Conservation (phyloP, 495 filamentous ascomycete genomes). For the Lepraria neglecta region DNA sequence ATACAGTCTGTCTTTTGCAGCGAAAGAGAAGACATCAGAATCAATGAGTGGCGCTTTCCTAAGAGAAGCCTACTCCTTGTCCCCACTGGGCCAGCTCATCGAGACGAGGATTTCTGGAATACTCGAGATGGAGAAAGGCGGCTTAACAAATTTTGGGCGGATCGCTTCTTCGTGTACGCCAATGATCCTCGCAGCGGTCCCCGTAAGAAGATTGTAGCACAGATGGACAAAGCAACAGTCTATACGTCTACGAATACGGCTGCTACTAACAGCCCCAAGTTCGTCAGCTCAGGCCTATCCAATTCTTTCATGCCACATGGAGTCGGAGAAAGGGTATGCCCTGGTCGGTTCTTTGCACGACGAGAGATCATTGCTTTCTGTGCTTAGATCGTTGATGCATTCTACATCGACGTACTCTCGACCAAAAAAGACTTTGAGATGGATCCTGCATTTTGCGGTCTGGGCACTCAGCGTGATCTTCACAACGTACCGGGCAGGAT, state of each 20-base stretch:
- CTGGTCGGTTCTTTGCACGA: slow-evolving; percentile 13
- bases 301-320: slow-evolving; percentile 16
- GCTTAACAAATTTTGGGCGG: slow-evolving; percentile 37
- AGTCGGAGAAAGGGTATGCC: slow-evolving; percentile 11
- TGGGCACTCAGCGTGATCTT: slow-evolving; percentile 11
- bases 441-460: slow-evolving; percentile 4
- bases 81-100: slow-evolving; percentile 17
- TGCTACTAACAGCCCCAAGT: slow-evolving; percentile 6
- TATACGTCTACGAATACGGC: neutral
- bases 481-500: too few relatives aligned
- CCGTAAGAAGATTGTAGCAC: neutral
- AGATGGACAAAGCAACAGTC: neutral
- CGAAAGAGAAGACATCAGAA: slow-evolving; percentile 16
- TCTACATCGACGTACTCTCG: slow-evolving; percentile 13
- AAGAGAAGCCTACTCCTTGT: slow-evolving; percentile 12
- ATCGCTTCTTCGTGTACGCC: slow-evolving; percentile 37
- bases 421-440: slow-evolving; percentile 6
- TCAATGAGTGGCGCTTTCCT: slow-evolving; percentile 19
- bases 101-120: slow-evolving; percentile 25
- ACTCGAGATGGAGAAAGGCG: slow-evolving; percentile 25
- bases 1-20: slow-evolving; percentile 7
- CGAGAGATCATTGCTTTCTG: slow-evolving; percentile 13
- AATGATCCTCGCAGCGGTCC: slow-evolving; percentile 34
- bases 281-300: slow-evolving; percentile 8
- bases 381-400: slow-evolving; percentile 6